phyloP scores from a whole-genome alignment of 768 basidiomycete genomes.

The Lactarius vividus region DNA sequence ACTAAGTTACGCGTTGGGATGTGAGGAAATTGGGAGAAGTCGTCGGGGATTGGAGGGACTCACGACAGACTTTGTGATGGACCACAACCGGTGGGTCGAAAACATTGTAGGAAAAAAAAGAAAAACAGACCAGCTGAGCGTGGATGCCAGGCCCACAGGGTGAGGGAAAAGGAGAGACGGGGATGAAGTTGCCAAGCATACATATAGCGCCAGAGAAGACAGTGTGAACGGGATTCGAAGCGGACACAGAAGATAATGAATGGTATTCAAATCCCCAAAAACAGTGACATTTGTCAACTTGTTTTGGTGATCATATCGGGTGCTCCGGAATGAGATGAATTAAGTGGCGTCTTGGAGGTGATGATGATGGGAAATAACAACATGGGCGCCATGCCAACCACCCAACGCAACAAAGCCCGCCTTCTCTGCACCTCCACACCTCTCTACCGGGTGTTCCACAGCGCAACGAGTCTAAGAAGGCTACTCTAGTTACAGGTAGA shows the following conservation, averaged over 20 bases:
- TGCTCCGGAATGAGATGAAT: background rate
- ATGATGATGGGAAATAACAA: background rate
- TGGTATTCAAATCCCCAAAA: background rate
- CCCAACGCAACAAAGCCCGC: background rate
- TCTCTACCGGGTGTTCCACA: background rate
- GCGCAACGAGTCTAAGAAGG: background rate
- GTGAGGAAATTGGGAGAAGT: background rate
- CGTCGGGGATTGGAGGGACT: background rate
- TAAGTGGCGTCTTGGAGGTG: background rate
- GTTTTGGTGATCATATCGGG: background rate
- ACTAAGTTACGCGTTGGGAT: constrained; percentile 22
- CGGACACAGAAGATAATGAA: background rate
- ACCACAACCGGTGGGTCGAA: constrained; percentile 3
- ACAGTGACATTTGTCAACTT: background rate
- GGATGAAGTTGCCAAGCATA: background rate
- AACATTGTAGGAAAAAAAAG: background rate
- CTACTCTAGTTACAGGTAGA: background rate
- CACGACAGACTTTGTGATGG: constrained; percentile 8
- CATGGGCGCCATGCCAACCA: background rate
- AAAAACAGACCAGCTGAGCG: constrained; percentile 19
- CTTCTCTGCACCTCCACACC: background rate
- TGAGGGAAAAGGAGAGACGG: background rate
- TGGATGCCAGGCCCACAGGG: background rate
- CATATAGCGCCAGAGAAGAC: background rate
- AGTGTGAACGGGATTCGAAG: background rate